phyloP scores from a whole-genome alignment of 2,329 filamentous ascomycete species.

The Claviceps lovelessii region DNA sequence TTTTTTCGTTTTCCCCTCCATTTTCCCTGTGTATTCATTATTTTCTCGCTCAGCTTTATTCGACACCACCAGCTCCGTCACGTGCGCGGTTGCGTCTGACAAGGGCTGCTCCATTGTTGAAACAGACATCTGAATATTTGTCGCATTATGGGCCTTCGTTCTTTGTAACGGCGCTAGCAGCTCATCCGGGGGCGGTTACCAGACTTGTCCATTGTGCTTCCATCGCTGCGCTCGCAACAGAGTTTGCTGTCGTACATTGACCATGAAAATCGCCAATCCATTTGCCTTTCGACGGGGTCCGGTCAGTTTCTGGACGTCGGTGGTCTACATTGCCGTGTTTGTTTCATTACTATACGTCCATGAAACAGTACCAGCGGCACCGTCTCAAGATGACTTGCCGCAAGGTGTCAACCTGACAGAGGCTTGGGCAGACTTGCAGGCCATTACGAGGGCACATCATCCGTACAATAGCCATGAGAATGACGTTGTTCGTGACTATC shows the following conservation, averaged over 20 bases:
- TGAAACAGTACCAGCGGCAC: slow-evolving; percentile 56
- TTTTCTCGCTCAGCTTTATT: neutral
- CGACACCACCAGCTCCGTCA: neutral
- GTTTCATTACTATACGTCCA: slow-evolving; percentile 61
- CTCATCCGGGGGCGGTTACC: neutral
- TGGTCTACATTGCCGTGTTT: slow-evolving; percentile 65
- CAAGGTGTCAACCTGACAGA: slow-evolving; percentile 64
- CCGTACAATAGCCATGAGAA: slow-evolving; percentile 81
- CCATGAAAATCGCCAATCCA: slow-evolving; percentile 31
- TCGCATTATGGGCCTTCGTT: neutral
- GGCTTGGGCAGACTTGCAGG: slow-evolving; percentile 72
- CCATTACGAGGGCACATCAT: slow-evolving; percentile 62
- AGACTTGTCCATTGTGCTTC: neutral
- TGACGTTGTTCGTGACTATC: slow-evolving; percentile 62
- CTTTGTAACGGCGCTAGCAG: neutral
- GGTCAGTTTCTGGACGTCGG: slow-evolving; percentile 65
- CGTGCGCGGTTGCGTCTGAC: neutral
- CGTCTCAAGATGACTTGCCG: slow-evolving; percentile 31
- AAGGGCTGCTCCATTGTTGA: neutral
- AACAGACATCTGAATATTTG: neutral
- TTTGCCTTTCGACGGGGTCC: slow-evolving; percentile 68
- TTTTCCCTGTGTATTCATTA: too few relatives aligned
- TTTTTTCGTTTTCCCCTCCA: too few relatives aligned
- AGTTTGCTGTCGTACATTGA: neutral
- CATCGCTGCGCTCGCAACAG: neutral